Conservation (phyloP, 208 protist species). For the Leishmania tarentolae region DNA sequence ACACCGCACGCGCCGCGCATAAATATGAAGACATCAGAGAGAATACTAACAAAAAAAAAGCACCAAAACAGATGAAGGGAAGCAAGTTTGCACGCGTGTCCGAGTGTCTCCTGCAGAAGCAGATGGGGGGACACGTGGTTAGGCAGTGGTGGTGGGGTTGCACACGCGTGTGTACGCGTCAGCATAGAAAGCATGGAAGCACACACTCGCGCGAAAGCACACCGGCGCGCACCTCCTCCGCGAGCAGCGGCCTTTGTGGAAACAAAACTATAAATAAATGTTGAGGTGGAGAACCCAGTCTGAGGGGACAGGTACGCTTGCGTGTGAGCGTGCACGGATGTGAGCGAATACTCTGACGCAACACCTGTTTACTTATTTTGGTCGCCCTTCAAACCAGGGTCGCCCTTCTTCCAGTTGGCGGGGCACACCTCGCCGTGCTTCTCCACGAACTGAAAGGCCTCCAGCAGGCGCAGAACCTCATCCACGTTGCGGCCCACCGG, state of each 20-base stretch:
- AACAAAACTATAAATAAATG: not conserved
- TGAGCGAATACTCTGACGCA: not conserved
- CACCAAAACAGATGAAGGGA: not conserved
- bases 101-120: not conserved
- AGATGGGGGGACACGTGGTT: not conserved
- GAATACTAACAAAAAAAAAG: not conserved
- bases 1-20: not conserved
- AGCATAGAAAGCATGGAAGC: not conserved
- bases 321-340: not conserved
- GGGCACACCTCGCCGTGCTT: conserved; percentile 90
- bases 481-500: conserved; percentile 95
- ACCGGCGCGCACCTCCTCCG: not conserved
- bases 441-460: conserved; percentile 96
- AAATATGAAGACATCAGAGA: not conserved
- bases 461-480: conserved; percentile 94
- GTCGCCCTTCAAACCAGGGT: no score
- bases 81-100: not conserved
- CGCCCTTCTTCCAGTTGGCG: no score
- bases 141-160: not conserved
- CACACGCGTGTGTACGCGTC: not conserved
- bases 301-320: not conserved
- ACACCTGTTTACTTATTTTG: no score
- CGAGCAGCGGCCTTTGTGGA: not conserved
- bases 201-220: not conserved
- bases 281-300: not conserved